Evolutionary conservation across 2,329 filamentous ascomycete species (phyloP).

Genomic region (Furcasterigmium furcatum): DNA sequence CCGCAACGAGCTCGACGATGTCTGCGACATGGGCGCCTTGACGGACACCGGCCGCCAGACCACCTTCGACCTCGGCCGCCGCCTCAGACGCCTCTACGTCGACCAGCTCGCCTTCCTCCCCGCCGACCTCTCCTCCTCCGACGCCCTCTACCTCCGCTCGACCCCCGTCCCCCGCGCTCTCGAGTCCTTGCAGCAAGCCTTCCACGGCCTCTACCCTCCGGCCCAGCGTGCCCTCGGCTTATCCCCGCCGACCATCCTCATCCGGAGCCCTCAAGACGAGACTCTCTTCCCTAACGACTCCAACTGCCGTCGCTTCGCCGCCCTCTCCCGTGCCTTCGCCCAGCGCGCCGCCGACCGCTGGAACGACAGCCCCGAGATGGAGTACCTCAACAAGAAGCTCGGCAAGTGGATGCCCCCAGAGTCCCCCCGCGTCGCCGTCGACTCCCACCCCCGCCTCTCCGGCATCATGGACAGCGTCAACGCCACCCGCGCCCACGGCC

Average conservation of each 20-base stretch:
- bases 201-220: conserved; percentile 70
- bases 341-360: conserved; percentile 68
- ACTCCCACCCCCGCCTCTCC: conserved; percentile 77
- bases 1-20: conserved; percentile 66
- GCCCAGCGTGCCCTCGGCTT: conserved; percentile 42
- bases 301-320: conserved; percentile 69
- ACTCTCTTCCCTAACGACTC: conserved; percentile 75
- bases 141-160: conserved; percentile 69
- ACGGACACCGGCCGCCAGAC: conserved; percentile 73
- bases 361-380: conserved; percentile 78
- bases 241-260: conserved; percentile 62
- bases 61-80: conserved; percentile 64
- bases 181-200: conserved; percentile 73
- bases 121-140: conserved; percentile 40
- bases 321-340: conserved; percentile 67
- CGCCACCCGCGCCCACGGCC: conserved; percentile 79
- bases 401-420: conserved; percentile 82
- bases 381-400: conserved; percentile 72
- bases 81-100: conserved; percentile 70
- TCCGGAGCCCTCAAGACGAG: conserved; percentile 64
- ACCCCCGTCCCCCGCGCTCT: conserved; percentile 74
- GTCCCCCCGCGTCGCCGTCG: conserved; percentile 69
- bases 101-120: conserved; percentile 73
- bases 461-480: conserved; percentile 96
- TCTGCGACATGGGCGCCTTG: conserved; percentile 78